Conservation (phyloP, 345 rosid genomes). For the Viola odorata region DNA sequence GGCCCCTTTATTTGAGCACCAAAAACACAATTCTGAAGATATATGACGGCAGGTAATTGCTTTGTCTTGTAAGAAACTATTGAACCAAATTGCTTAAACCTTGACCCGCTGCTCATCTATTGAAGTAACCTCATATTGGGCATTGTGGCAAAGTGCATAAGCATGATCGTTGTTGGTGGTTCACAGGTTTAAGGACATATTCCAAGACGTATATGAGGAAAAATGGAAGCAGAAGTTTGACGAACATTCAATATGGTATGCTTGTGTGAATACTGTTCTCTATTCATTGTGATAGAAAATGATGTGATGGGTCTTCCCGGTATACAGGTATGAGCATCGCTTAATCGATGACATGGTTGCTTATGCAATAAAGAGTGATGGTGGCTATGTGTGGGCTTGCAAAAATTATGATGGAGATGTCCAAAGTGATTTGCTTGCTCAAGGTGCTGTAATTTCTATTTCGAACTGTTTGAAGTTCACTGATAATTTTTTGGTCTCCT, state of each 20-base stretch:
- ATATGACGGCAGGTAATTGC: constrained; percentile 90
- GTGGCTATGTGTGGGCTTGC: constrained; percentile 99
- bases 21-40: constrained; percentile 96
- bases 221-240: constrained; percentile 93
- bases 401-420: constrained; percentile 99
- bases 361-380: constrained; percentile 88
- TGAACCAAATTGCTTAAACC: background rate
- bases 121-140: background rate
- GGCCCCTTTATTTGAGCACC: constrained; percentile 96
- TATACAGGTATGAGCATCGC: constrained; percentile 95
- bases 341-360: constrained; percentile 99
- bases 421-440: constrained; percentile 97
- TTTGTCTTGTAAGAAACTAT: constrained; percentile 11
- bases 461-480: background rate
- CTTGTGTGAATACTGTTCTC: constrained; percentile 5
- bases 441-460: constrained; percentile 41
- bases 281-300: constrained; percentile 6
- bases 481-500: background rate
- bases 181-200: constrained; percentile 91
- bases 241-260: constrained; percentile 82
- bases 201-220: constrained; percentile 85
- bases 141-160: constrained; percentile 3
- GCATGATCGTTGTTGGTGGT: constrained; percentile 10
- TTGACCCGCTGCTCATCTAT: background rate
- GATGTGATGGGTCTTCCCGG: constrained; percentile 1